Evolutionary conservation across 2,329 filamentous ascomycete species (phyloP).

Genomic region (Apiospora arundinis): DNA sequence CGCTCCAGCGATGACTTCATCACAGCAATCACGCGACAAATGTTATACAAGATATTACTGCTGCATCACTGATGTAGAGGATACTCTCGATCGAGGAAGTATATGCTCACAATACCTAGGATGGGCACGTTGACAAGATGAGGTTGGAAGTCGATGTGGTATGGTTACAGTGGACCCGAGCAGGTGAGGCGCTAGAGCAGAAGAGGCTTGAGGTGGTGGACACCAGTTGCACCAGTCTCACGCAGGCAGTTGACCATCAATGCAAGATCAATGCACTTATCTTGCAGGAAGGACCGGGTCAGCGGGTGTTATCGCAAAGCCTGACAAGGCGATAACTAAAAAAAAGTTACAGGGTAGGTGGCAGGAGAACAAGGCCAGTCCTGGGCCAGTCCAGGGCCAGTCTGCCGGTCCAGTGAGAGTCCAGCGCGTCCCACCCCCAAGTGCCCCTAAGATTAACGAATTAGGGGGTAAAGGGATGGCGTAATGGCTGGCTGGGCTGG

Average conservation of each 20-base stretch:
- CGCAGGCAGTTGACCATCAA: not conserved
- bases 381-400: not conserved
- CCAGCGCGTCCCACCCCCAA: not conserved
- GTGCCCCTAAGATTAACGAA: slow-evolving; percentile 16
- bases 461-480: slow-evolving; percentile 16
- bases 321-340: not conserved
- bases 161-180: not conserved
- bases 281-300: slow-evolving; percentile 14
- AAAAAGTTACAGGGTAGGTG: not conserved
- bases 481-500: not conserved
- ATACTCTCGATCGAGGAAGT: not conserved
- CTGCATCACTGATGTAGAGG: not conserved
- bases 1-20: not conserved
- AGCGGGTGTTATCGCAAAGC: not conserved
- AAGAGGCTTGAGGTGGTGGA: not conserved
- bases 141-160: not conserved
- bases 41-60: not conserved
- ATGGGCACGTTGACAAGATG: not conserved
- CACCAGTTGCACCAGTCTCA: not conserved
- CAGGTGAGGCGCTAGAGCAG: not conserved
- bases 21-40: not conserved
- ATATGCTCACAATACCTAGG: no score
- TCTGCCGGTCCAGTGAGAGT: not conserved
- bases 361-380: not conserved
- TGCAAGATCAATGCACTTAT: slow-evolving; percentile 17